Percentiles rank a stretch among this genome's conserved stretches.
Evolutionary conservation across 2,329 filamentous ascomycete species (phyloP).

Genomic region (Fusarium penzigii): DNA sequence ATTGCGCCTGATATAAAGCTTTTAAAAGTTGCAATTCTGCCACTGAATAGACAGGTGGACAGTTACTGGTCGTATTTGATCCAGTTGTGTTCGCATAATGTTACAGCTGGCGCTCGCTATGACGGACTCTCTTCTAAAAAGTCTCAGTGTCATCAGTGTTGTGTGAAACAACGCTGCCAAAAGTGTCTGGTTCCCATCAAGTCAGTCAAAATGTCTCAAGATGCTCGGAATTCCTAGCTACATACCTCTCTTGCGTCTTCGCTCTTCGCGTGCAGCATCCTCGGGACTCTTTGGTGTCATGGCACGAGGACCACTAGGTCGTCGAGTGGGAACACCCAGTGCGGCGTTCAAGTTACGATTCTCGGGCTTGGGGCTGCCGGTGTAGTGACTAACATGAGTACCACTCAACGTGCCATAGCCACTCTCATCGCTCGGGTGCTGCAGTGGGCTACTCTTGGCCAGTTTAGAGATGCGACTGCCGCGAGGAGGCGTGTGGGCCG

Average conservation of each 20-base stretch:
- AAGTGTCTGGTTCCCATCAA: conserved; percentile 33
- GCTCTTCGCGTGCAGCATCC: conserved; percentile 48
- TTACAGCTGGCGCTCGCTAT: conserved; percentile 4
- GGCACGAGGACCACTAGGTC: conserved; percentile 59
- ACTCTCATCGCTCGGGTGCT: conserved; percentile 57
- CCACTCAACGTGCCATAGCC: conserved; percentile 52
- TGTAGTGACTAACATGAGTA: conserved; percentile 51
- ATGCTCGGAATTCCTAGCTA: neutral
- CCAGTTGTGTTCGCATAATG: conserved; percentile 2
- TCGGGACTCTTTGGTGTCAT: conserved; percentile 60
- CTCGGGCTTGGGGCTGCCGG: conserved; percentile 56
- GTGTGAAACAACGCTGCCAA: conserved; percentile 36
- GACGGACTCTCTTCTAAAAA: conserved; percentile 29
- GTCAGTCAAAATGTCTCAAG: conserved; percentile 7
- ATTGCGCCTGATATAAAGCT: neutral
- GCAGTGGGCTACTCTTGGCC: conserved; percentile 56
- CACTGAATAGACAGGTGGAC: no score
- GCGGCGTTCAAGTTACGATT: conserved; percentile 59
- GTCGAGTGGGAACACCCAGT: conserved; percentile 51
- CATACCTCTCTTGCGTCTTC: conserved; percentile 60
- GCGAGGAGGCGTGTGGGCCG: conserved; percentile 47
- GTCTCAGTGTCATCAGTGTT: conserved; percentile 41
- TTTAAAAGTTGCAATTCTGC: no score
- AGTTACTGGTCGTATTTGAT: neutral
- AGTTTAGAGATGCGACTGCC: conserved; percentile 51